Percentiles rank a stretch among this genome's conserved stretches.
Conservation (phyloP, 805 yeast species). For the Metschnikowia continentalis region DNA sequence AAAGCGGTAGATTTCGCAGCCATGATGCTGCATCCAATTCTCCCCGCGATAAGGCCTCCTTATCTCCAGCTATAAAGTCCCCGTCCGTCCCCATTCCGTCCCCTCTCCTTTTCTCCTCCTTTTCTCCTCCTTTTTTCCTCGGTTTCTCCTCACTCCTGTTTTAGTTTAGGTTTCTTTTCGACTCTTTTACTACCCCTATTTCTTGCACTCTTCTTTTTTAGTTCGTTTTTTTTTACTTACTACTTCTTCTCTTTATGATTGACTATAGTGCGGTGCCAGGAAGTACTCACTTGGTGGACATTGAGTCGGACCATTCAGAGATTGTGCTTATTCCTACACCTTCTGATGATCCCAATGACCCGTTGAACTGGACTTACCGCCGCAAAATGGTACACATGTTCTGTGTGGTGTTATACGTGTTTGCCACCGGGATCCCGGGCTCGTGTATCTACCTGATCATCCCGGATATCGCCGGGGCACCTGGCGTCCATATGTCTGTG, state of each 20-base stretch:
- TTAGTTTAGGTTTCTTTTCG: too few relatives aligned
- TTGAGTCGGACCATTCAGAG: constrained; percentile 29
- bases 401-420: constrained; percentile 33
- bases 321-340: constrained; percentile 64
- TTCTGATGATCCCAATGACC: constrained; percentile 65
- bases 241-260: neutral
- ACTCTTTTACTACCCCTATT: too few relatives aligned
- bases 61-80: too few relatives aligned
- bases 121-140: too few relatives aligned
- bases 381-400: constrained; percentile 47
- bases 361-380: constrained; percentile 54
- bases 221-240: too few relatives aligned
- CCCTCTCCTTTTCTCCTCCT: too few relatives aligned
- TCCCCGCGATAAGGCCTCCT: too few relatives aligned
- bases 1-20: too few relatives aligned
- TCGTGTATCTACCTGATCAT: constrained; percentile 16
- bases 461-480: constrained; percentile 15
- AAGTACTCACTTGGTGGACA: constrained; percentile 46
- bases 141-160: too few relatives aligned
- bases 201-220: too few relatives aligned
- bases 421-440: constrained; percentile 36
- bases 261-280: constrained; percentile 40
- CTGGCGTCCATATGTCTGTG: constrained; percentile 12
- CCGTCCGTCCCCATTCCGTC: too few relatives aligned
- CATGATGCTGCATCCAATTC: too few relatives aligned